Percentiles rank a stretch among this genome's conserved stretches.
Conservation (phyloP, 148 eudicot species). For the Nyssa sinensis region DNA sequence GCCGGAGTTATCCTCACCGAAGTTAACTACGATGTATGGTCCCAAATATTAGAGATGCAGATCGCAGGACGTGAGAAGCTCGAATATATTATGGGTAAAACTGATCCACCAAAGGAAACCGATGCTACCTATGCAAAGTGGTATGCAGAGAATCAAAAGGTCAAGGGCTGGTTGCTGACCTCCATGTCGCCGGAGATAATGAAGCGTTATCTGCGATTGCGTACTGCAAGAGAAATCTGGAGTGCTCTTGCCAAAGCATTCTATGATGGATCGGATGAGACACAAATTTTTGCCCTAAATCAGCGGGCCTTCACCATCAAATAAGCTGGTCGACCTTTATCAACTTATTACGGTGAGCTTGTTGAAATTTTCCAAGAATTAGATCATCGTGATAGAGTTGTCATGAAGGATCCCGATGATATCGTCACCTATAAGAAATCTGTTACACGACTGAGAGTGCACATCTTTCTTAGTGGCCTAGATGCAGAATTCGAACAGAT, state of each 20-base stretch:
- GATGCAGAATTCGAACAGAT: no score
- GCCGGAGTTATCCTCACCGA: background rate
- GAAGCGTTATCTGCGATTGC: background rate
- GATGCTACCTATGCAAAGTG: no score
- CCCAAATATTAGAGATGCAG: no score
- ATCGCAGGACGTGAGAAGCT: background rate
- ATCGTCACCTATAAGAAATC: no score
- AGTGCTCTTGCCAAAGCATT: background rate
- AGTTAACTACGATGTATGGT: background rate
- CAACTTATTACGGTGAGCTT: no score
- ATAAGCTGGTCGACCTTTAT: no score
- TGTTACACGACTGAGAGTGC: no score
- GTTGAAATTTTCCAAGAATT: no score
- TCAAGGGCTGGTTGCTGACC: background rate
- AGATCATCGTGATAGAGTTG: no score
- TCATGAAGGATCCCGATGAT: no score
- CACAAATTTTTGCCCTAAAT: background rate
- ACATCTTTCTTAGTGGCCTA: no score
- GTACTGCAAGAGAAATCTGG: background rate
- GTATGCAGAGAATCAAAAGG: background rate
- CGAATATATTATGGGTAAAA: background rate
- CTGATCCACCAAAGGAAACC: background rate
- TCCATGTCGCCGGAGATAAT: background rate
- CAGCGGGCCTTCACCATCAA: no score
- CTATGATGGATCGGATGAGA: background rate